Evolutionary conservation across 305 asterid species (phyloP), one percentile per base, ranked within the genome.

Genomic region (Salvia sclarea): DNA sequence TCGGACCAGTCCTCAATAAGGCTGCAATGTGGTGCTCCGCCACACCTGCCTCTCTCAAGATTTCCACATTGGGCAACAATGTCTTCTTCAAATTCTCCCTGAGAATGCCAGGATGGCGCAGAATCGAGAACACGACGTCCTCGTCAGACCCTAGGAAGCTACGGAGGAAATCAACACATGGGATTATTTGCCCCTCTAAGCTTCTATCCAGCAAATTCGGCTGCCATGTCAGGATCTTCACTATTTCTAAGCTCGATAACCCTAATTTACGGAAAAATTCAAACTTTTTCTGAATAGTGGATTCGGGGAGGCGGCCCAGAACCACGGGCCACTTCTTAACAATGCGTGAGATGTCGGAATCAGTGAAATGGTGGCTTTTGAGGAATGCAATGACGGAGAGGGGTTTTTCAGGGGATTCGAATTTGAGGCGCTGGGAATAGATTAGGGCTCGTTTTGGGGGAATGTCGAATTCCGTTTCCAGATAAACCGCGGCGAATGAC

Each of bases 221-320:
- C 14, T 35, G 54, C 62, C 48, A 6, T 35, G 31, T 48, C 75
- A 70, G 7, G 24, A 70, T 14, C 75, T 22, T 59, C 62, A 22
- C 68, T 33, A 47, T 8, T 11, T 33, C 61, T 62, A 44, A 44
- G 43, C 33, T 53, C 30, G 61, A 37, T 62, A 68, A 56, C 6
- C 87, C 85, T 40, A 68, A 57, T 16, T 61, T 55, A 17, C 28
- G 30, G 12, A 83, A 75, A 67, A 69, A 80, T 9, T 69, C 66
- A 45, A 82, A 25, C 68, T 82, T 82, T 20, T 78, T 83, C 78
- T 69, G 20, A 69, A 74, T 45, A 72, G 54, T 76, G 20, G 81
- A 56, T 60, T 73, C 54, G 16, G 83, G 76, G 41, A 20, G 33
- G 44, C 47, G 59, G 8, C 10, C 4, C 8, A 80, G 14, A 37